Conservation (phyloP, 2,329 filamentous ascomycete species). For the Cryoendolithus antarcticus region DNA sequence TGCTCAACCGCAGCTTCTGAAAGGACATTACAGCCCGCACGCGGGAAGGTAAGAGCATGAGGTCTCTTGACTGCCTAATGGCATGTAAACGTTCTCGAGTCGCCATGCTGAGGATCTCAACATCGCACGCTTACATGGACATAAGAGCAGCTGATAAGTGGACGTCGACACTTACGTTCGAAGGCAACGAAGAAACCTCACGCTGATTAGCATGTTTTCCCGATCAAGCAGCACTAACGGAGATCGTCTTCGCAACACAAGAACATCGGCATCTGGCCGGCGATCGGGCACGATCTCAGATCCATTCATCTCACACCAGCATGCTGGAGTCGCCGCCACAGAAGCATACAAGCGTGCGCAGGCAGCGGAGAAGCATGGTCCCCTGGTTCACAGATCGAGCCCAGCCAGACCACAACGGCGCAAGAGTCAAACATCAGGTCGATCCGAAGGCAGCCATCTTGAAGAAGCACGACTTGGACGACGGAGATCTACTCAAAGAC, state of each 20-base stretch:
- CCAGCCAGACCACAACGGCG: constrained; percentile 10
- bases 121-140: too few relatives aligned
- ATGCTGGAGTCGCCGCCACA: constrained; percentile 51
- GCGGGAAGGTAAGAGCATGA: too few relatives aligned
- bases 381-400: background rate
- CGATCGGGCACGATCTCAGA: constrained; percentile 12
- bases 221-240: constrained; percentile 20
- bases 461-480: constrained; percentile 17
- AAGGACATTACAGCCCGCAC: too few relatives aligned
- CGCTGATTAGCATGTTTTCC: constrained; percentile 17
- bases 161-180: too few relatives aligned
- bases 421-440: constrained; percentile 14
- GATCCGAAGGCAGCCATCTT: constrained; percentile 23
- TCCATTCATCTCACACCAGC: constrained; percentile 40
- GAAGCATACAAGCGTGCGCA: constrained; percentile 47
- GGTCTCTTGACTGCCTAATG: too few relatives aligned
- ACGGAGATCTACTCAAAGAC: constrained; percentile 7
- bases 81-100: too few relatives aligned
- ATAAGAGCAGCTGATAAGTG: too few relatives aligned
- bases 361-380: constrained; percentile 22
- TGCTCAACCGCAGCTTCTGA: too few relatives aligned
- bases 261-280: constrained; percentile 23
- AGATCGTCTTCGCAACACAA: constrained; percentile 20
- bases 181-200: too few relatives aligned
- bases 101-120: too few relatives aligned